Evolutionary conservation across 192 early-diverging fungal genomes (phyloP).

Genomic region (Helicostylum pulchrum): DNA sequence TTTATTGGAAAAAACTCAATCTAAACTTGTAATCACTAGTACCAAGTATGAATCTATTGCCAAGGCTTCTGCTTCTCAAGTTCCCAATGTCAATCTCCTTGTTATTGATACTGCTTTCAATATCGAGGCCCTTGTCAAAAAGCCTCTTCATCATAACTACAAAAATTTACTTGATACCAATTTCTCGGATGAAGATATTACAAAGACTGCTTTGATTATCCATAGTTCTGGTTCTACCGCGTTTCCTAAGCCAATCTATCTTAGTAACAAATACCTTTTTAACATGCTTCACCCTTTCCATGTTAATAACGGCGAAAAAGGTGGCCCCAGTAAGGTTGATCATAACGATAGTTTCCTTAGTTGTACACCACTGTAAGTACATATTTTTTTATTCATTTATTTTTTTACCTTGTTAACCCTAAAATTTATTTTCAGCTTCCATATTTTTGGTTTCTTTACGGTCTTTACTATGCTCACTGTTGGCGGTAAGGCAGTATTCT

Average conservation of each 20-base stretch:
- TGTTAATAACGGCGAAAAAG: not conserved
- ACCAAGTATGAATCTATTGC: not conserved
- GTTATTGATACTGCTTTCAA: not conserved
- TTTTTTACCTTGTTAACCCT: not conserved
- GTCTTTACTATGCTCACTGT: not conserved
- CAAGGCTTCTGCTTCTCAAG: not conserved
- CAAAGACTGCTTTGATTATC: constrained; percentile 7
- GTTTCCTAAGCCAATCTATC: constrained; percentile 11
- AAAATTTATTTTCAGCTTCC: not conserved
- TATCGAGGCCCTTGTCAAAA: not conserved
- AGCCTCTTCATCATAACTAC: constrained; percentile 3
- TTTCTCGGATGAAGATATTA: constrained; percentile 1
- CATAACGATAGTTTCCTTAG: not conserved
- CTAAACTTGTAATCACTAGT: not conserved
- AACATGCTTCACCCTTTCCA: not conserved
- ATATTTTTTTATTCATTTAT: not conserved
- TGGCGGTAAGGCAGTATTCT: constrained; percentile 1
- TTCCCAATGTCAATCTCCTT: not conserved
- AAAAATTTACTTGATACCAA: not conserved
- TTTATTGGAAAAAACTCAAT: not conserved
- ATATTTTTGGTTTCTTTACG: constrained; percentile 1
- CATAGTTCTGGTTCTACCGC: constrained; percentile 11
- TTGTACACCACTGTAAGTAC: constrained; percentile 13
- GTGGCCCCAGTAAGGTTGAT: not conserved
- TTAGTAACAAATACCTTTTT: not conserved